Conservation (phyloP, 306 rosid genomes). For the Potentilla sterilis region DNA sequence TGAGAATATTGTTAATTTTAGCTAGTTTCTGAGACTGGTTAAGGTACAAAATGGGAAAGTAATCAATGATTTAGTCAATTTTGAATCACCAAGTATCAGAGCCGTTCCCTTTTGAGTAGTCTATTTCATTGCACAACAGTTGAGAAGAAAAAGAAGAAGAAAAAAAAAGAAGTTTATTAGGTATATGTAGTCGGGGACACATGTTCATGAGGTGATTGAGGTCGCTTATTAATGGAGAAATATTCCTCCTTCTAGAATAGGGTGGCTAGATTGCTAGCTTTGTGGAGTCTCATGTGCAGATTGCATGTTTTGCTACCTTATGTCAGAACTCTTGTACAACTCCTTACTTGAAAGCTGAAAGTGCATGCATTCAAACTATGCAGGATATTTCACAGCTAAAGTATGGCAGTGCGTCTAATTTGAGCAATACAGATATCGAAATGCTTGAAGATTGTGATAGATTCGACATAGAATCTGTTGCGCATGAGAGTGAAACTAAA, state of each 20-base stretch:
- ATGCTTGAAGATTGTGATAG: constrained; percentile 32
- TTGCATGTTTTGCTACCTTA: constrained; percentile 41
- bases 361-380: constrained; percentile 41
- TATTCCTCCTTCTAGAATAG: constrained; percentile 23
- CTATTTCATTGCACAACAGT: not conserved
- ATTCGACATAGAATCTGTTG: constrained; percentile 32
- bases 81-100: not conserved
- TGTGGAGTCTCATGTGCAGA: constrained; percentile 36
- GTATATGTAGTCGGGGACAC: constrained; percentile 3
- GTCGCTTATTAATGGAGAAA: constrained; percentile 31
- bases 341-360: constrained; percentile 51
- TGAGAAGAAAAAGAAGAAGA: not conserved
- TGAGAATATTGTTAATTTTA: not conserved
- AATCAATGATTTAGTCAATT: not conserved
- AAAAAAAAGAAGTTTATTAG: constrained; percentile 3
- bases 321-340: constrained; percentile 58
- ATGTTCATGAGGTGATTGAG: constrained; percentile 24
- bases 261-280: no score
- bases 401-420: constrained; percentile 35
- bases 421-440: constrained; percentile 32
- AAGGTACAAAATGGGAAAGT: not conserved
- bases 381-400: constrained; percentile 41
- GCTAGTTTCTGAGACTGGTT: not conserved
- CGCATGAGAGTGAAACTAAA: constrained; percentile 29
- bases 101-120: not conserved